Conservation (phyloP, 768 basidiomycete species). For the Mycena pura region DNA sequence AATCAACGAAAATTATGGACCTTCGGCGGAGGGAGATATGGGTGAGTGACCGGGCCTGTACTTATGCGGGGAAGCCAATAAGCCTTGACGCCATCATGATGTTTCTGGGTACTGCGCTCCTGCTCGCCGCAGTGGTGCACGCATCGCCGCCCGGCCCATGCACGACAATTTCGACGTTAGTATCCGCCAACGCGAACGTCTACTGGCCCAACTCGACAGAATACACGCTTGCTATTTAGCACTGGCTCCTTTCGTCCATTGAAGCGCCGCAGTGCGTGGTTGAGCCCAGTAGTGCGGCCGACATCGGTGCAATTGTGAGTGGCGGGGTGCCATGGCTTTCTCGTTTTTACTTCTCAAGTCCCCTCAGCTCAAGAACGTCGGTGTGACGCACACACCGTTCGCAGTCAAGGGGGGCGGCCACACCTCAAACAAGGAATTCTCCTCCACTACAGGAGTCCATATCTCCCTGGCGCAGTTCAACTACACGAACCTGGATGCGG, state of each 20-base stretch:
- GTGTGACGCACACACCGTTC: constrained; percentile 53
- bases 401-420: constrained; percentile 75
- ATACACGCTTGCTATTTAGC: constrained; percentile 30
- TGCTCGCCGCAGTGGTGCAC: not conserved
- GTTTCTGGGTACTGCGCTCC: not conserved
- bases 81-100: not conserved
- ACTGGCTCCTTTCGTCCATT: constrained; percentile 60
- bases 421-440: constrained; percentile 59
- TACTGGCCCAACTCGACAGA: constrained; percentile 18
- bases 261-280: constrained; percentile 59
- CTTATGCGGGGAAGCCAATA: too few relatives aligned
- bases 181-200: constrained; percentile 10
- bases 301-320: constrained; percentile 57
- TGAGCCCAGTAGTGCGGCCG: constrained; percentile 60
- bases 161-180: constrained; percentile 3
- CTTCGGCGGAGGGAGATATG: too few relatives aligned
- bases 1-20: too few relatives aligned
- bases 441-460: constrained; percentile 65
- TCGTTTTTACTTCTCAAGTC: not conserved
- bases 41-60: too few relatives aligned
- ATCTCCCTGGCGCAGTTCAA: constrained; percentile 61
- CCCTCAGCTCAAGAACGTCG: constrained; percentile 55
- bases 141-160: constrained; percentile 4
- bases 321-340: not conserved
- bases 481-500: constrained; percentile 48